phyloP scores from a whole-genome alignment of 768 basidiomycete genomes.

The Ramaria rubella region DNA sequence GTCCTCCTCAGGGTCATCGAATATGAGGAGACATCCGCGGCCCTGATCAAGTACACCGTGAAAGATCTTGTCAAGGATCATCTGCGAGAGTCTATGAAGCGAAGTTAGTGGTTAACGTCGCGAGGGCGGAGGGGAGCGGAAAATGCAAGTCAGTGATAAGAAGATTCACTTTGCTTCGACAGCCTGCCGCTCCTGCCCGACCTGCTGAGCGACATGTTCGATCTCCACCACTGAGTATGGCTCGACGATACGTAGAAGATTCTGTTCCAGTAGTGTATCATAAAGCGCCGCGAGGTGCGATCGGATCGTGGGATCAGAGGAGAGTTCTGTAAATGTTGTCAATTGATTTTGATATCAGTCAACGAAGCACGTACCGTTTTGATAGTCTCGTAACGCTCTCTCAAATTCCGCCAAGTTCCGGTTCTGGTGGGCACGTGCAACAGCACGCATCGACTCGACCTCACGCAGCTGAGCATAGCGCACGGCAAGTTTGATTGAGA shows the following conservation, averaged over 20 bases:
- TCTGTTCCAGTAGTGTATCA: constrained; percentile 94
- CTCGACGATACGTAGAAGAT: constrained; percentile 90
- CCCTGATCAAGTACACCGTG: constrained; percentile 97
- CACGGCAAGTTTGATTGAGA: constrained; percentile 79
- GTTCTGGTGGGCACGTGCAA: constrained; percentile 90
- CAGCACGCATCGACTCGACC: constrained; percentile 92
- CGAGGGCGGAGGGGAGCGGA: neutral
- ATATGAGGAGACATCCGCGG: constrained; percentile 85
- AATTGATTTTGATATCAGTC: neutral
- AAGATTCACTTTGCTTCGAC: constrained; percentile 82
- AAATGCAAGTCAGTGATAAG: neutral
- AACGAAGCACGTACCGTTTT: constrained; percentile 47
- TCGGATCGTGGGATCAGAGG: constrained; percentile 91
- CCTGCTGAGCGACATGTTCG: constrained; percentile 76
- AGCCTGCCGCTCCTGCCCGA: constrained; percentile 79
- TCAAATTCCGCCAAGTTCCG: constrained; percentile 88
- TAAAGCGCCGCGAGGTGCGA: constrained; percentile 91
- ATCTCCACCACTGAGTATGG: constrained; percentile 93
- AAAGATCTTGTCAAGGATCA: constrained; percentile 95
- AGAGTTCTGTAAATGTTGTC: constrained; percentile 56
- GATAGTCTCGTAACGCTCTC: constrained; percentile 78
- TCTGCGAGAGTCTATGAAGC: constrained; percentile 73
- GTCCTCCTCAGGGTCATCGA: constrained; percentile 78
- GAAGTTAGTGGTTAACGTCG: constrained; percentile 5
- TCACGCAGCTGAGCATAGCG: constrained; percentile 85